Evolutionary conservation across 2,329 filamentous ascomycete species (phyloP), one percentile per base, ranked within the genome.

Genomic region (Colletotrichum destructivum): DNA sequence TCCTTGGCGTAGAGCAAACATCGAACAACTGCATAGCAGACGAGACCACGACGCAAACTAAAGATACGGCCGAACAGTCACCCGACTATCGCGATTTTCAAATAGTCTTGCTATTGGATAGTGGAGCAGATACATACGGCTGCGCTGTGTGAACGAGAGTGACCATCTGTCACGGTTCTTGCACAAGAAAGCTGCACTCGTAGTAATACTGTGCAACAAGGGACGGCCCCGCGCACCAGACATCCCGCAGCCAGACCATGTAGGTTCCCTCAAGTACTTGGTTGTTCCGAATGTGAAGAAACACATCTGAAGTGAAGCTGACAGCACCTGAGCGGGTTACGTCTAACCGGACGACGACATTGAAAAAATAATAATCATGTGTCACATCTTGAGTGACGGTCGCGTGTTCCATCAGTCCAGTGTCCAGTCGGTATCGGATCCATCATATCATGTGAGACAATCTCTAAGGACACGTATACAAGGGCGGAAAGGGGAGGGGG

Each of bases 1-100:
- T 66, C 38, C 64, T 62, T 57, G 69, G 42, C 57, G 35, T 21
- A 52, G 47, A 62, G 64, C 69, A 71, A 69, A 62, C 64, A 67
- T 31, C 13, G 18, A 26, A 31, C 44, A 66, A 23, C 8, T 66
- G 26, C 35, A 23, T 18, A 11, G 8, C 38, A n/a, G 56, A 31
- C 23, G 21, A 23, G 47, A 15, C 21, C 21, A 16, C 15, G 8
- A 38, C 12, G 21, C 35, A 60, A 46, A 35, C 31, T 18, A 7
- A 49, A 51, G 57, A 26, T 57, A 57, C 57, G 59, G 51, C 51
- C 44, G 64, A 55, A 60, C 18, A 49, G 13, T 23, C 6, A 15
- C 56, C 38, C 21, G 51, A 3, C 18, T 18, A 13, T 23, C 49
- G 26, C 38, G 23, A 31, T n/a, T 23, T 38, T 26, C n/a, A 57